Base-by-base conservation (phyloP, 805 yeast genomes). In the Danielia oregonensis region DNA sequence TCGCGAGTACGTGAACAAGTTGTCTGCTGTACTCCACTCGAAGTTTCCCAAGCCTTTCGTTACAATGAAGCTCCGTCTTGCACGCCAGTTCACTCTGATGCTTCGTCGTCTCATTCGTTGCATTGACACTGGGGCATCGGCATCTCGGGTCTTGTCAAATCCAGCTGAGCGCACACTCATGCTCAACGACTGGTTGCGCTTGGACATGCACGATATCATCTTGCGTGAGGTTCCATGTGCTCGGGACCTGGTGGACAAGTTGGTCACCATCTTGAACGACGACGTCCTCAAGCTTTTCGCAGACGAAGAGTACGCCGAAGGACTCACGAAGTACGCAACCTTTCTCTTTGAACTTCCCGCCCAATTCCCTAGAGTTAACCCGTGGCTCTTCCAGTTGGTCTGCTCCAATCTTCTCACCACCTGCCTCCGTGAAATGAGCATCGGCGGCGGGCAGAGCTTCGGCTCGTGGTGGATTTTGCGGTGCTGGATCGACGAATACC, bases 401-500 rank as follows among this genome's bases (percentile, higher is more conserved):
- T 57, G 74, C 29, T 73, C 74, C 30, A 70, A 78, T 8, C 49
- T 80, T 7, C 60, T 79, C 32, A 78, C 83, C 5, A 67, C 78
- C 10, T 74, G 82, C 13, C 58, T 79, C 26, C 63, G 86, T 40
- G 86, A 81, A 46, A 68, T 82, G 39, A 74, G 82, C 22, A 59
- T 76, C 36, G 65, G 64, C 16, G 78, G 79, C 2, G 79, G 78
- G 6, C 69, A 70, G 27, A 72, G 81, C 2, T 80, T 83, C 52
- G 79, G 78, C 7, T 74, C 78, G 2, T 84, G 91, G 91, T 82
- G 87, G 86, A 69, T 76, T 28, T 65, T 82, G 3, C 65, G 84
- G 36, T 78, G 87, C 52, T 84, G 91, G 88, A 63, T 79, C 5
- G 86, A 80, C 49, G 91, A 83, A 49, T 82, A 76, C 70, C 62